Evolutionary conservation across 495 filamentous ascomycete genomes (phyloP).

Genomic region (Elaphomyces granulatus): DNA sequence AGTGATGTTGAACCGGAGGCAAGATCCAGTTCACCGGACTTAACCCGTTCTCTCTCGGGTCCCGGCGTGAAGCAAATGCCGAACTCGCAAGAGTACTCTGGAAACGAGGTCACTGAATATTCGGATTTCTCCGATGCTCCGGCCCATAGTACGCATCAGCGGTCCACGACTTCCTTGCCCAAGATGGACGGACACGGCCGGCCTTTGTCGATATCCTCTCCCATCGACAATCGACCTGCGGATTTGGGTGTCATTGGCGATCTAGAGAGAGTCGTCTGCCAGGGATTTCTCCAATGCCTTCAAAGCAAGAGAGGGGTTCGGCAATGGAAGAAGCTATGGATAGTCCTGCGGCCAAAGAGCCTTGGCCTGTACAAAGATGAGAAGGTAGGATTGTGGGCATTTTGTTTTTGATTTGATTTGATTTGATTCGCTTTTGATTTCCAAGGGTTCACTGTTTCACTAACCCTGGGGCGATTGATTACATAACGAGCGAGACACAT

Average conservation of each 20-base stretch:
- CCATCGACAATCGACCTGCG: conserved; percentile 24
- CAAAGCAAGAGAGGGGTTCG: conserved; percentile 76
- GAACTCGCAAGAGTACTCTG: conserved; percentile 63
- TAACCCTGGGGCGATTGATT: too few relatives aligned
- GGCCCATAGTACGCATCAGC: conserved; percentile 15
- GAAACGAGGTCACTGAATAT: conserved; percentile 71
- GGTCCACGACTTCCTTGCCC: conserved; percentile 11
- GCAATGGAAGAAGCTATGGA: conserved; percentile 92
- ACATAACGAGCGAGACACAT: too few relatives aligned
- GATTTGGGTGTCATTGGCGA: conserved; percentile 42
- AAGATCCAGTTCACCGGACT: conserved; percentile 33
- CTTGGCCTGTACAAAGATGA: conserved; percentile 90
- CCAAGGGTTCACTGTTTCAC: too few relatives aligned
- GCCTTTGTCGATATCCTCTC: conserved; percentile 19
- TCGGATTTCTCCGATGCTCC: conserved; percentile 78
- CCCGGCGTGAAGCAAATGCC: conserved; percentile 24
- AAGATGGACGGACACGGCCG: neutral
- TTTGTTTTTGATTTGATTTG: neutral
- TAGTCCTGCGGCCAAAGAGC: conserved; percentile 74
- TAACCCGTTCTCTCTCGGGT: conserved; percentile 19
- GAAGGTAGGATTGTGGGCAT: conserved; percentile 25
- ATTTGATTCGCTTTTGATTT: neutral
- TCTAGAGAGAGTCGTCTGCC: conserved; percentile 69
- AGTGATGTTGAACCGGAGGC: conserved; percentile 24
- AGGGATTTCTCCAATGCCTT: conserved; percentile 77